Base-by-base conservation (phyloP, 2,329 filamentous ascomycete species). In the Aspergillus thermomutatus region DNA sequence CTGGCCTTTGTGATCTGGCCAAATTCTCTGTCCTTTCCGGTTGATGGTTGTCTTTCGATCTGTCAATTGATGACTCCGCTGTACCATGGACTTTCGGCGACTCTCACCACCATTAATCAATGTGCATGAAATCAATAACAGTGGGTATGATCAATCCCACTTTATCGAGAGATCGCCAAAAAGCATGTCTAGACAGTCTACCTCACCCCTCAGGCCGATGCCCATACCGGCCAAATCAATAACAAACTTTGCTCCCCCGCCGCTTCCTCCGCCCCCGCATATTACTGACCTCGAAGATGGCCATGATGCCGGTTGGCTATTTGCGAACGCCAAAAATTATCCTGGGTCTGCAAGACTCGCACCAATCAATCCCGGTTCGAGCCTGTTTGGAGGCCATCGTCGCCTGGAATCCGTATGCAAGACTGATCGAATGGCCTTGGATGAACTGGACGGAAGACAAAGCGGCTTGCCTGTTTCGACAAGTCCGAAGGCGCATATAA, bases 261-360 rank as follows among this genome's bases (percentile, higher is more conserved):
- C 86, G 50, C 78, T 89, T 65, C 87, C 86, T 64, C 87, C 86
- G 64, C 87, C 87, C 56, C 83, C 86, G 52, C 80, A 79, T 68
- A 81, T 88, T 57, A 77, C 79, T 62, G 82, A 84, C 58, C 74
- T 85, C 61, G 75, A 79, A 64, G 71, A 78, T 60, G 84, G 83
- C 37, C 79, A 82, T 64, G 86, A 88, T 71, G 78, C 82, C 54
- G 85, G 82, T 58, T 88, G 84, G 84, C 77, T 82, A 69, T 85
- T 83, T 79, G 83, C 81, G 60, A 87, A 88, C 72, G 77, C 77
- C 51, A 77, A 76, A 48, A 77, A 75, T 57, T 72, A 79, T 52
- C 70, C 73, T 50, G 75, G 78, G 61, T 80, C 82, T 68, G 77
- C 77, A 53, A 71, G 70, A 49, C 68, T 79, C 50, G 73, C 79